Conservation (phyloP, 2,329 filamentous ascomycete genomes). For the Diaporthe amygdali region DNA sequence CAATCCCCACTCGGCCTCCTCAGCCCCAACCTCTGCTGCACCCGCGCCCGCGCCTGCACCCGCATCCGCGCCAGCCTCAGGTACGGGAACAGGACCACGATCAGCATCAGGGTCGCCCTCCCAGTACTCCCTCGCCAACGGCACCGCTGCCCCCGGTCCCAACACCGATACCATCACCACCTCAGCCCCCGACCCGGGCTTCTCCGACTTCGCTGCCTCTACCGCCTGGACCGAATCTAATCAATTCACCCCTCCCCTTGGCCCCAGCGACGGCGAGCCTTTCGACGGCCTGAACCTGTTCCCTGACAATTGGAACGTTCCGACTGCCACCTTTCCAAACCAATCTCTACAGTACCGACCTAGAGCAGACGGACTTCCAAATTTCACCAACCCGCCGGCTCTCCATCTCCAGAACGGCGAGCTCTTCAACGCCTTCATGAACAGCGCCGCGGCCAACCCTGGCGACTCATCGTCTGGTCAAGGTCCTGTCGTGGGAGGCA, state of each 20-base stretch:
- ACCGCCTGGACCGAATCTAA: constrained; percentile 20
- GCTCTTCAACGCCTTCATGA: constrained; percentile 27
- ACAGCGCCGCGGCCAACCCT: constrained; percentile 32
- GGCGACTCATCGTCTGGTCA: constrained; percentile 32
- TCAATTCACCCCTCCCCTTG: constrained; percentile 25
- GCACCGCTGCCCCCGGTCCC: constrained; percentile 6
- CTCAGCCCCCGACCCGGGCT: constrained; percentile 18
- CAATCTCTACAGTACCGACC: constrained; percentile 24
- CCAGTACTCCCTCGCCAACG: constrained; percentile 13
- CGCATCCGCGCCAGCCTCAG: constrained; percentile 20
- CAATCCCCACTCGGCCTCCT: constrained; percentile 22
- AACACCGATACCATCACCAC: constrained; percentile 15
- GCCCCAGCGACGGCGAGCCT: constrained; percentile 19
- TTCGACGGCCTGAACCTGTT: constrained; percentile 23
- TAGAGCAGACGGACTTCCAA: constrained; percentile 2
- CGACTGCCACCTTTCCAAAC: constrained; percentile 19
- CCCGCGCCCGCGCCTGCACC: constrained; percentile 14
- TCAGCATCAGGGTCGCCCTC: constrained; percentile 19
- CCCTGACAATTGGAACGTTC: constrained; percentile 25
- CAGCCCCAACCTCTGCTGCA: constrained; percentile 22
- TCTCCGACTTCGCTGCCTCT: constrained; percentile 17
- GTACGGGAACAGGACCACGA: background rate
- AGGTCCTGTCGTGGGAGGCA: constrained; percentile 37
- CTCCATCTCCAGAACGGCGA: background rate
- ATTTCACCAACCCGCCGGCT: background rate